Evolutionary conservation across 2,329 filamentous ascomycete genomes (phyloP).

Genomic region (Pseudocercospora pini-densiflorae): DNA sequence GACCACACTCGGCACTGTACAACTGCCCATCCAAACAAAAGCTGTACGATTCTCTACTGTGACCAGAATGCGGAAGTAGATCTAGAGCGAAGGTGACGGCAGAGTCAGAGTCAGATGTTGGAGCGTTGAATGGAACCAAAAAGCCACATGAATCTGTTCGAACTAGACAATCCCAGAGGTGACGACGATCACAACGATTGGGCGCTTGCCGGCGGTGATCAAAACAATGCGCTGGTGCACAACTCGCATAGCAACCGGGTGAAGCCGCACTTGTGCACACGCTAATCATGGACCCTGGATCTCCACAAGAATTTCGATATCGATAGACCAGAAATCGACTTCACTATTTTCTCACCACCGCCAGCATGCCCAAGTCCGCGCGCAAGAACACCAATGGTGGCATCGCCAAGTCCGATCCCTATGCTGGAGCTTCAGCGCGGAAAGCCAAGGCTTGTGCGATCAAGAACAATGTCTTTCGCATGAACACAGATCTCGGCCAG

Average conservation of each 20-base stretch:
- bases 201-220: background rate
- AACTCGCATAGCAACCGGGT: background rate
- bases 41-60: background rate
- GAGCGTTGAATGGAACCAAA: background rate
- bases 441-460: slow-evolving; percentile 52
- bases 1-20: background rate
- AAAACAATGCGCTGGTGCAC: background rate
- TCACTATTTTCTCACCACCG: too few relatives aligned
- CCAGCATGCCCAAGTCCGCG: slow-evolving; percentile 50
- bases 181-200: too few relatives aligned
- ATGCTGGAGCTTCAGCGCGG: slow-evolving; percentile 47
- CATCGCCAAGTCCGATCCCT: slow-evolving; percentile 47
- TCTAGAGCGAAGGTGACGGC: background rate
- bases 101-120: background rate
- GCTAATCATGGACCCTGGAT: background rate
- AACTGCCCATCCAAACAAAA: background rate
- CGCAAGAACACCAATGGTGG: slow-evolving; percentile 40
- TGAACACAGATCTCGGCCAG: slow-evolving; percentile 88
- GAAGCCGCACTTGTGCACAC: background rate
- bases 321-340: too few relatives aligned
- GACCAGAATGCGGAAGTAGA: background rate
- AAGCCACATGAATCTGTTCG: background rate
- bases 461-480: slow-evolving; percentile 95
- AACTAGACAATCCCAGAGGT: too few relatives aligned
- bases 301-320: background rate